Base-by-base conservation (phyloP, 345 rosid genomes). In the Boechera retrofracta region DNA sequence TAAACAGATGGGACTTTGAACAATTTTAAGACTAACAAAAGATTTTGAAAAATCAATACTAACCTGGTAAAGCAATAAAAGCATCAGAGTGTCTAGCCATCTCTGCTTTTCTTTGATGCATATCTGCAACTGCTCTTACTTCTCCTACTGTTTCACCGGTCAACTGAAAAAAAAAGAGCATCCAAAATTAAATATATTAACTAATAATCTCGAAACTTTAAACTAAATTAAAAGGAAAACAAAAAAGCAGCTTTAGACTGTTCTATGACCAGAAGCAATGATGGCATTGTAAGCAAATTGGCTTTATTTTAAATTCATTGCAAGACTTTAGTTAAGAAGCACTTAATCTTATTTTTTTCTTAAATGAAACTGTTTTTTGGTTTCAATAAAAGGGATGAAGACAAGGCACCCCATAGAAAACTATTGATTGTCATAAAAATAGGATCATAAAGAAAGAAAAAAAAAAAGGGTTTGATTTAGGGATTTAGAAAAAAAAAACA, bases 41-140 rank as follows among this genome's bases (percentile, higher is more conserved):
- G 29, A 15, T 16, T 28, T 42, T 10, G 10, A 28, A 12, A 21
- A 21, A 18, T 63, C 61, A 79, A 67, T 48, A 84, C 88, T 71
- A 83, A 94, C 98, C 98, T 83, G 98, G 98, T 77, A 94, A 90
- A 81, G 98, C 98, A 85, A 94, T 92, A 84, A 94, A 94, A 76
- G 95, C 98, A 88, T 94, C 95, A 74, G 98, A 94, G 85, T 92
- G 98, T 91, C 85, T 94, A 77, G 98, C 93, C 98, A 94, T 94
- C 91, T 94, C 98, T 36, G 97, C 98, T 79, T 94, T 94, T 82
- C 98, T 89, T 86, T 94, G 98, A 77, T 94, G 98, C 98, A 94
- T 94, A 77, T 82, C 98, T 80, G 98, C 96, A 65, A 94, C 98
- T 59, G 98, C 98, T 88, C 90, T 90, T 84, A 94, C 97, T 84